Conservation (phyloP, 768 basidiomycete genomes). For the Candolleomyces aberdarensis region DNA sequence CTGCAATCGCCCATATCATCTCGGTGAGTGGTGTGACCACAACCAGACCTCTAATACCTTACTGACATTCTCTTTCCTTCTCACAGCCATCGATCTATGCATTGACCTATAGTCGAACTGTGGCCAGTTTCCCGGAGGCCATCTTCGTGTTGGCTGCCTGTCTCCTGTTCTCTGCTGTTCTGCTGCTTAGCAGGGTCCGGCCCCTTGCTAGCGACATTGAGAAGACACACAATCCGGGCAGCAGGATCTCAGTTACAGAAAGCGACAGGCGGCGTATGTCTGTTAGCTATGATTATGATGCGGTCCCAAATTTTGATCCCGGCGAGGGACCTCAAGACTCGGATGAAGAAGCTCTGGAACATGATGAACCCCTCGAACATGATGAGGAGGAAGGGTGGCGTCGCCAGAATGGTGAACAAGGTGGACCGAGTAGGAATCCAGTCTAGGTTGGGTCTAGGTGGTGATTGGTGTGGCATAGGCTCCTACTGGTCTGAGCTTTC, state of each 20-base stretch:
- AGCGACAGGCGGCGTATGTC: background rate
- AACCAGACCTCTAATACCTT: background rate
- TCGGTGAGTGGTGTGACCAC: slow-evolving; percentile 31
- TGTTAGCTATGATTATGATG: slow-evolving; percentile 5
- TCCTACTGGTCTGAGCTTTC: too few relatives aligned
- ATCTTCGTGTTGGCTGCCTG: slow-evolving; percentile 61
- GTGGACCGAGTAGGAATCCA: too few relatives aligned
- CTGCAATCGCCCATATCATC: slow-evolving; percentile 64
- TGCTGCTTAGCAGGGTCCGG: slow-evolving; percentile 38
- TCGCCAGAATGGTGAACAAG: too few relatives aligned
- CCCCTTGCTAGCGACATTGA: slow-evolving; percentile 23
- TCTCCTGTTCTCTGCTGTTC: slow-evolving; percentile 50
- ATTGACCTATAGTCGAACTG: slow-evolving; percentile 59
- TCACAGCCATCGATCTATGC: slow-evolving; percentile 67
- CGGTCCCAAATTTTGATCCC: background rate
- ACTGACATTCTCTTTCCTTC: background rate
- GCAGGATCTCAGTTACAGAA: background rate
- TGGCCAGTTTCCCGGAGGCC: slow-evolving; percentile 61
- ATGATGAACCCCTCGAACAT: too few relatives aligned
- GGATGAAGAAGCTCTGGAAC: too few relatives aligned
- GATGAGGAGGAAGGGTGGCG: too few relatives aligned
- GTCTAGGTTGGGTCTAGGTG: too few relatives aligned
- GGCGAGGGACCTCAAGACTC: background rate
- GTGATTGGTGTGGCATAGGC: too few relatives aligned
- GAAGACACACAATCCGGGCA: background rate